Percentiles rank a stretch among this genome's conserved stretches.
phyloP scores from a whole-genome alignment of 192 early-diverging fungal genomes.

The Backusella morwellensis region DNA sequence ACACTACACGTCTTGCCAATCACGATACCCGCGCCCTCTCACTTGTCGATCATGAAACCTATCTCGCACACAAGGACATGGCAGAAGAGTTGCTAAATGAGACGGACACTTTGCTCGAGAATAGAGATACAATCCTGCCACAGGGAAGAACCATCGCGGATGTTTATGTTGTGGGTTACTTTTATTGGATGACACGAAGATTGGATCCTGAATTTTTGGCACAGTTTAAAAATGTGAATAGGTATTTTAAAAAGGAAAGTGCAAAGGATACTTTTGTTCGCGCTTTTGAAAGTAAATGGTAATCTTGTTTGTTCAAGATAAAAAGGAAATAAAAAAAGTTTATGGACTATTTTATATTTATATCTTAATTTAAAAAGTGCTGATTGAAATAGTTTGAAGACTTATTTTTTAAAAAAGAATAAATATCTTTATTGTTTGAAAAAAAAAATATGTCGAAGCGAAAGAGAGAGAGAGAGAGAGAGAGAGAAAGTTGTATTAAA shows the following conservation, averaged over 20 bases:
- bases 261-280: background rate
- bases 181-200: conserved; percentile 5
- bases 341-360: too few relatives aligned
- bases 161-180: background rate
- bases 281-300: conserved; percentile 1
- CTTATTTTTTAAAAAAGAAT: background rate
- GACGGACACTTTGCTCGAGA: background rate
- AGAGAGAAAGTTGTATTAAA: background rate
- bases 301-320: background rate
- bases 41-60: background rate
- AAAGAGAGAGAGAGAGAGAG: too few relatives aligned
- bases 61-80: background rate
- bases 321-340: background rate
- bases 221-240: background rate
- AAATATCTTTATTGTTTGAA: background rate
- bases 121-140: background rate
- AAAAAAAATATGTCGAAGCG: background rate
- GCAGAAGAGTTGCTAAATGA: background rate
- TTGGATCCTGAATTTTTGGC: background rate
- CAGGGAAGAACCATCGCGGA: background rate
- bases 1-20: background rate
- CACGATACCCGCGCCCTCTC: background rate
- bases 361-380: too few relatives aligned
- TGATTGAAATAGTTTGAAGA: background rate
- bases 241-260: background rate